Base-by-base conservation (phyloP, 352 stramenopile genomes). In the Phytophthora syringae region DNA sequence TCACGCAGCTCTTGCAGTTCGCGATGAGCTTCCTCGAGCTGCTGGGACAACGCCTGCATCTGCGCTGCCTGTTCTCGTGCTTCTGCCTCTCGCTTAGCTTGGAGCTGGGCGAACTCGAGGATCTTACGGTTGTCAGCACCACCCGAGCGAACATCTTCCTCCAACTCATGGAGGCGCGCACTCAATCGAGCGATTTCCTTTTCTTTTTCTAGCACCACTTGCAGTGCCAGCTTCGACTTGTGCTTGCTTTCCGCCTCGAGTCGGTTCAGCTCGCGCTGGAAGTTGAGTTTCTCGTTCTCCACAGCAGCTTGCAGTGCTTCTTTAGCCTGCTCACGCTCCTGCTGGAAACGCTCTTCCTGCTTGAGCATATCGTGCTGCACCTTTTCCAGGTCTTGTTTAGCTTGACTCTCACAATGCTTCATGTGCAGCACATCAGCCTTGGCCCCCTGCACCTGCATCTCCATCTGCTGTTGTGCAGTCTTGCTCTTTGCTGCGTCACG, bases 61-160 rank as follows among this genome's bases (percentile, higher is more conserved):
- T 86, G 74, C 6, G 65, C 59, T 9, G 69, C 72, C 51, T 92
- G 86, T 10, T 79, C 72, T 15, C 86, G 76, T 30, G 80, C 68
- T 27, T 92, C 80, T 12, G 82, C 81, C 27, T 96, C 89, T 7
- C 89, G 80, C 24, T 88, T 93, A 5, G 89, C 89, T 65, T 97
- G 89, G 39, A 95, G 68, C 58, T 93, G 84, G 0, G 89, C 89
- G 45, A 94, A 87, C 52, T 95, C 87, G 43, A 97, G 86, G 43
- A 97, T 97, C 52, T 93, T 93, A 34, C 89, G 87, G 61, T 95
- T 86, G 51, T 93, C 89, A 1, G 88, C 85, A 36, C 90, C 88
- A 18, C 89, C 89, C 2, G 82, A 92, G 3, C 86, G 85, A 47
- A 95, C 88, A 34, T 97, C 89, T 63, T 95, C 86, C 60, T 97